Evolutionary conservation across 2,329 filamentous ascomycete species (phyloP).

Genomic region (Pseudocercospora eumusae): DNA sequence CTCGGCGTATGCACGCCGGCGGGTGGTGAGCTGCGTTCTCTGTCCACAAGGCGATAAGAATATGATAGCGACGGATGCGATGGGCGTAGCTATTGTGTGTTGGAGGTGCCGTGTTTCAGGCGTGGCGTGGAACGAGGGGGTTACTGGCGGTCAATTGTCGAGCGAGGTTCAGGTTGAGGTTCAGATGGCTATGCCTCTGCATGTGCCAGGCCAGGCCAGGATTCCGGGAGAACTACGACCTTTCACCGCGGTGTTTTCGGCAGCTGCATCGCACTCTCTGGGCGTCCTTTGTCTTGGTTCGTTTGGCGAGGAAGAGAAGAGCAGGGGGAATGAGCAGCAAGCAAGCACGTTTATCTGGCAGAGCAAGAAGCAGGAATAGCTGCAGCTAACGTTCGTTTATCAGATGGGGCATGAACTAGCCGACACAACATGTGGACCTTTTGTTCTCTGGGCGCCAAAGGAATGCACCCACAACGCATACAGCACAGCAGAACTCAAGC

Average conservation of each 20-base stretch:
- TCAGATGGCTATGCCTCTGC: background rate
- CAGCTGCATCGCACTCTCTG: background rate
- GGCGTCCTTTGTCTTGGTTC: background rate
- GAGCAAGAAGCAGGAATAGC: background rate
- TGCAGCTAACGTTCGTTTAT: background rate
- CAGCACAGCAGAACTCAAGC: no score
- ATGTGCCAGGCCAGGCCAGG: slow-evolving; percentile 1
- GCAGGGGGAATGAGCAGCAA: background rate
- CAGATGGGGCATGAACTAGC: background rate
- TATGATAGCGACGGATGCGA: background rate
- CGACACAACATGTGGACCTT: slow-evolving; percentile 1
- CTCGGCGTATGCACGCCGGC: slow-evolving; percentile 3
- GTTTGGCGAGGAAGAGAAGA: background rate
- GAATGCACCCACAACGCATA: background rate
- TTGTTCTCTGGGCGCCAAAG: slow-evolving; percentile 1
- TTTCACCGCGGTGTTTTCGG: slow-evolving; percentile 4
- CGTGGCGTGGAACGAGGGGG: slow-evolving; percentile 2
- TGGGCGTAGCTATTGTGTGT: background rate
- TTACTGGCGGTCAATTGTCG: background rate
- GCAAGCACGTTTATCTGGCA: slow-evolving; percentile 2
- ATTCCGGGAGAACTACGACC: slow-evolving; percentile 1
- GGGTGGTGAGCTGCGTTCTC: background rate
- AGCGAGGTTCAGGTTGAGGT: background rate
- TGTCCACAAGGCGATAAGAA: slow-evolving; percentile 5
- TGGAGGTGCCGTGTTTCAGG: slow-evolving; percentile 5